phyloP scores from a whole-genome alignment of 108 stramenopile genomes.

The Craspedostauros australis region DNA sequence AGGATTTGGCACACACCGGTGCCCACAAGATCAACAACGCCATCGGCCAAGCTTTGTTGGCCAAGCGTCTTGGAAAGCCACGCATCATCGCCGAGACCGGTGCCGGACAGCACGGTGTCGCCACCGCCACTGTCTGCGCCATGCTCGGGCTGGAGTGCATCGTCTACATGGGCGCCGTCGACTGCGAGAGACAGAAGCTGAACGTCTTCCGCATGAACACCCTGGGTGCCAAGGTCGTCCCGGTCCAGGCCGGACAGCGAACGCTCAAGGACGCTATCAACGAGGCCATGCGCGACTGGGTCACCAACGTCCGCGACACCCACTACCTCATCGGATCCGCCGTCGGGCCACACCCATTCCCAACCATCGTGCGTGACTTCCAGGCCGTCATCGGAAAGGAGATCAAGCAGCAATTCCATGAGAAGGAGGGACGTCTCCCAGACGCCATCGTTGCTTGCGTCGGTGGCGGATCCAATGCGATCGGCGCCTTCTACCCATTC shows the following conservation, averaged over 20 bases:
- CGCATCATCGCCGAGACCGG: conserved; percentile 98
- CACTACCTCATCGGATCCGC: conserved; percentile 97
- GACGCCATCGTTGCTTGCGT: conserved; percentile 94
- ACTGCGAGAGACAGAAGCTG: conserved; percentile 92
- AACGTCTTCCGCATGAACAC: conserved; percentile 98
- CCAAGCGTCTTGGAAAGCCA: conserved; percentile 92
- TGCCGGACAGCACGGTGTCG: conserved; percentile 97
- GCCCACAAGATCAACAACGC: conserved; percentile 99
- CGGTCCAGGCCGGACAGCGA: conserved; percentile 83
- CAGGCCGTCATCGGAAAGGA: conserved; percentile 88
- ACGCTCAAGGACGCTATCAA: conserved; percentile 98
- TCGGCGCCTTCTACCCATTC: conserved; percentile 93
- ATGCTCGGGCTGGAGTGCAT: conserved; percentile 92
- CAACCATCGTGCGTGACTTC: conserved; percentile 94
- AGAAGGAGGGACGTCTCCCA: conserved; percentile 87
- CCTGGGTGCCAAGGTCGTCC: conserved; percentile 91
- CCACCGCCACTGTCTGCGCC: conserved; percentile 96
- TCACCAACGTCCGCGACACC: conserved; percentile 92
- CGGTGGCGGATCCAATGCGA: conserved; percentile 95
- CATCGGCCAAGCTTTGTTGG: conserved; percentile 92
- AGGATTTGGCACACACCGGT: conserved; percentile 95
- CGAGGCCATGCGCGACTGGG: conserved; percentile 98
- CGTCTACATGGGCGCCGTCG: conserved; percentile 97
- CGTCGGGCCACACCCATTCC: conserved; percentile 97
- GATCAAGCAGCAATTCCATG: conserved; percentile 77